Conservation (phyloP, 106 monocot species). For the Apostasia ramifera region DNA sequence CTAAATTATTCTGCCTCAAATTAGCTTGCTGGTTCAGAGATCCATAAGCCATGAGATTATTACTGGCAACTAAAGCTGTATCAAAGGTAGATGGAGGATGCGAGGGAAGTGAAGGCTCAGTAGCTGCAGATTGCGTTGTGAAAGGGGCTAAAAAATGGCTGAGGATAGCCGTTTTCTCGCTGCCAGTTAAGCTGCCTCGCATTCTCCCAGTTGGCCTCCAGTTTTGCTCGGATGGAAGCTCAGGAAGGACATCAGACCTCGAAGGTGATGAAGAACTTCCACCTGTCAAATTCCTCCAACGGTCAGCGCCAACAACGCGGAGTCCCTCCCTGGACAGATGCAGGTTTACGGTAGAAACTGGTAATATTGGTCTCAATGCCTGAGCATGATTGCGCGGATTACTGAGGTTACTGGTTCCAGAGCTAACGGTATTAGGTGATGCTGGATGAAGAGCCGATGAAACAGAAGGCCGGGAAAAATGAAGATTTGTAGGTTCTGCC, state of each 20-base stretch:
- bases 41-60: not conserved
- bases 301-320: not conserved
- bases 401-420: not conserved
- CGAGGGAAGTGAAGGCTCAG: not conserved
- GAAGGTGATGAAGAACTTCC: not conserved
- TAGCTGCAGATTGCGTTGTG: constrained; percentile 1
- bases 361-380: not conserved
- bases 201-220: constrained; percentile 84
- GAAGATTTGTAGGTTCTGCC: not conserved
- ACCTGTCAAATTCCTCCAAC: constrained; percentile 4
- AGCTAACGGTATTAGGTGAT: not conserved
- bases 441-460: constrained; percentile 6
- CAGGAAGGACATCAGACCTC: constrained; percentile 11
- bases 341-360: not conserved
- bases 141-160: constrained; percentile 29
- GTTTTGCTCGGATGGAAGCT: constrained; percentile 28
- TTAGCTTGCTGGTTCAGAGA: not conserved
- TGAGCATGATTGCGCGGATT: not conserved
- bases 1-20: not conserved
- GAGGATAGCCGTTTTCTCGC: constrained; percentile 54
- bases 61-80: constrained; percentile 4
- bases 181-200: constrained; percentile 77
- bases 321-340: not conserved
- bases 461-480: not conserved
- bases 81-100: constrained; percentile 5